Evolutionary conservation across 2,329 filamentous ascomycete species (phyloP).

Genomic region (Ramichloridium luteum): DNA sequence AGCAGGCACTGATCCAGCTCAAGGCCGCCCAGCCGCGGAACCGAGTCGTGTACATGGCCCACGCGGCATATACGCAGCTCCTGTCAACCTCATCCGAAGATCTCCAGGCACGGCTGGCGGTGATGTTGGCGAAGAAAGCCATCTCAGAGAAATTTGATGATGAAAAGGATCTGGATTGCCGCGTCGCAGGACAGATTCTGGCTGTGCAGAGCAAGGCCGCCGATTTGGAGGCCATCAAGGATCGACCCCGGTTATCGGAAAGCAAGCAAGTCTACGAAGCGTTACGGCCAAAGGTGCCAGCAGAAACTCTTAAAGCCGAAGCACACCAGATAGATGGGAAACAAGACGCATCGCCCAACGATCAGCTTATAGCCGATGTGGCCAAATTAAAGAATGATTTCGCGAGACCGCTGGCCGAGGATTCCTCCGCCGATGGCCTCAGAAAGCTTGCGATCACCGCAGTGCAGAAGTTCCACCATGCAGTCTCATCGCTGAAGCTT

Average conservation of each 20-base stretch:
- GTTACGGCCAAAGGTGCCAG: constrained; percentile 9
- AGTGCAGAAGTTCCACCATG: constrained; percentile 17
- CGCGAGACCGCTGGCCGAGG: constrained; percentile 7
- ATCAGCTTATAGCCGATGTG: constrained; percentile 15
- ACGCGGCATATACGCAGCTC: constrained; percentile 24
- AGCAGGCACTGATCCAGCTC: constrained; percentile 24
- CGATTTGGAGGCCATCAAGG: constrained; percentile 17
- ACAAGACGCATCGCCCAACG: constrained; percentile 6
- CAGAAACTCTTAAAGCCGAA: constrained; percentile 2
- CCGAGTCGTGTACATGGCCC: constrained; percentile 23
- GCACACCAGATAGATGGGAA: not conserved
- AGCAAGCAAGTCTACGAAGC: constrained; percentile 23
- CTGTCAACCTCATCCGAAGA: constrained; percentile 20
- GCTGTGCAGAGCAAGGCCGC: constrained; percentile 16
- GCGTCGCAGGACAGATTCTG: constrained; percentile 24
- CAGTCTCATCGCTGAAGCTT: constrained; percentile 8
- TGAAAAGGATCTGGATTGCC: constrained; percentile 19
- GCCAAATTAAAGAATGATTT: constrained; percentile 16
- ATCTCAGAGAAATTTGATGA: constrained; percentile 22
- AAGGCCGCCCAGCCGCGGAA: constrained; percentile 22
- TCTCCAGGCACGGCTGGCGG: constrained; percentile 18
- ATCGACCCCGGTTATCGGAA: constrained; percentile 14
- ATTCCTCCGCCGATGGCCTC: constrained; percentile 9
- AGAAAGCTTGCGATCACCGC: constrained; percentile 15
- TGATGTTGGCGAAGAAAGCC: constrained; percentile 21